A percentile compares a stretch with the other conserved stretches of the same genome.
These are phyloP conservation scores for Salix udensis DNA, from an alignment of 345 rosid genomes.

Conservation along the genomic window DNA sequence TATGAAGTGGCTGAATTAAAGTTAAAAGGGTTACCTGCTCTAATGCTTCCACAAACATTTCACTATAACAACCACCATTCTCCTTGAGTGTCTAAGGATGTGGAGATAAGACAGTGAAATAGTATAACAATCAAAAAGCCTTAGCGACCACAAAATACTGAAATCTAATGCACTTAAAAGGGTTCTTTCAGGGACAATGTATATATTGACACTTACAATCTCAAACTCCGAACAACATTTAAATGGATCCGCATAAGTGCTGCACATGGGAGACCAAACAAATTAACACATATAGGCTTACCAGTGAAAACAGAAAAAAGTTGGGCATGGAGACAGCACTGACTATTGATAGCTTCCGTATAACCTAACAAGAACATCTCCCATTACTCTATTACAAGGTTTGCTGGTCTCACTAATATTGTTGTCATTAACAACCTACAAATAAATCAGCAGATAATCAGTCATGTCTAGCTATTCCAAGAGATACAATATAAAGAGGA, in stretches of 20 bases:
- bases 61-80: constrained; percentile 30
- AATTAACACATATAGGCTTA: not conserved
- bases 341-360: constrained; percentile 53
- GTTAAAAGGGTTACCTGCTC: constrained; percentile 31
- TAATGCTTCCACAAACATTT: constrained; percentile 42
- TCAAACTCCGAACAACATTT: constrained; percentile 39
- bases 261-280: constrained; percentile 23
- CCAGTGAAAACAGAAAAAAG: not conserved
- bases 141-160: not conserved
- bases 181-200: not conserved
- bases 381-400: constrained; percentile 21
- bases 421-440: constrained; percentile 47
- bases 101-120: not conserved
- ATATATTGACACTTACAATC: constrained; percentile 27
- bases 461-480: too few species aligned
- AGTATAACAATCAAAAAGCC: not conserved
- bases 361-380: constrained; percentile 43
- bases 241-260: constrained; percentile 40
- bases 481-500: not conserved
- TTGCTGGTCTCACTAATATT: constrained; percentile 25
- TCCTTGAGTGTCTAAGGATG: constrained; percentile 36
- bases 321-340: constrained; percentile 24
- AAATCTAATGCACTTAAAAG: not conserved
- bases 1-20: constrained; percentile 4
- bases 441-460: not conserved